Conservation (phyloP, 371 early-diverging fungal genomes). For the Fennellomyces sp. region DNA sequence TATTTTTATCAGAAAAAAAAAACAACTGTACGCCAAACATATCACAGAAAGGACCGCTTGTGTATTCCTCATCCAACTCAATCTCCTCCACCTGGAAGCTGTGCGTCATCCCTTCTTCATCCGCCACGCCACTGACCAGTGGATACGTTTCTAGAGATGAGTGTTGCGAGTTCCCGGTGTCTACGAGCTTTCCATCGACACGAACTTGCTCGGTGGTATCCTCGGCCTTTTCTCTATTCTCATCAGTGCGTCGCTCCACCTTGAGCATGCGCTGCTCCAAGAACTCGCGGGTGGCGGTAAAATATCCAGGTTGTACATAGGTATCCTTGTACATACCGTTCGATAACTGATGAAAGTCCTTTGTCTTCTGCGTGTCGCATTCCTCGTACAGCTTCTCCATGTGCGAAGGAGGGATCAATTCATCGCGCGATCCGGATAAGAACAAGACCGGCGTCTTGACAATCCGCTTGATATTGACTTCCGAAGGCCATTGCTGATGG, state of each 20-base stretch:
- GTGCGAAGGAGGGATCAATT: constrained; percentile 87
- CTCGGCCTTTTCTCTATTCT: constrained; percentile 10
- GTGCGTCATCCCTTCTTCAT: constrained; percentile 36
- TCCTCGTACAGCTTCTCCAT: constrained; percentile 77
- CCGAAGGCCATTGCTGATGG: constrained; percentile 90
- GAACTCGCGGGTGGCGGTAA: constrained; percentile 66
- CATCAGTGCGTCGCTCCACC: constrained; percentile 15
- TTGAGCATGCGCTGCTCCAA: constrained; percentile 27
- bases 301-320: constrained; percentile 85
- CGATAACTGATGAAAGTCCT: constrained; percentile 63
- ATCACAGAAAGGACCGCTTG: too few relatives aligned
- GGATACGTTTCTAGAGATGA: constrained; percentile 22
- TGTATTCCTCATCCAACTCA: constrained; percentile 32
- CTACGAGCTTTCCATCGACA: neutral
- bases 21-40: too few relatives aligned
- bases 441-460: constrained; percentile 81
- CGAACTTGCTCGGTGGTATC: neutral
- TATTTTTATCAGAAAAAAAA: neutral
- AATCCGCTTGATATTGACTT: constrained; percentile 70
- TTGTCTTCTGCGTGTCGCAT: constrained; percentile 53
- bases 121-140: constrained; percentile 41
- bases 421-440: constrained; percentile 83
- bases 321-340: constrained; percentile 94
- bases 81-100: constrained; percentile 33
- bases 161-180: constrained; percentile 9